Conservation (phyloP, 2,329 filamentous ascomycete genomes). For the Lasiodiplodia theobromae region DNA sequence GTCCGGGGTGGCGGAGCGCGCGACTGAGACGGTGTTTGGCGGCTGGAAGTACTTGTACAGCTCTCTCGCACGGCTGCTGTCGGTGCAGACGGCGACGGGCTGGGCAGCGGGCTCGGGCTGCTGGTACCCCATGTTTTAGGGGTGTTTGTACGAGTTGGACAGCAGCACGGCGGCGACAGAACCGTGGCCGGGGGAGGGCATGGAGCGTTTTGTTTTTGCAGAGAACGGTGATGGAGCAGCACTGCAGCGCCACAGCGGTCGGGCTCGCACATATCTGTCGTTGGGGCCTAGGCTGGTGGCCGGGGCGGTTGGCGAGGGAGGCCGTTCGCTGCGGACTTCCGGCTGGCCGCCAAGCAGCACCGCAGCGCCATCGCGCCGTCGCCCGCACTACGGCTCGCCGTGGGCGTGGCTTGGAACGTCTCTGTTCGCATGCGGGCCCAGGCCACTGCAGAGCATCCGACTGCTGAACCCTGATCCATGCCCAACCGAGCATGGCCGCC, state of each 20-base stretch:
- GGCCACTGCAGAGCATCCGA: conserved; percentile 3
- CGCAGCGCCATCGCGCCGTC: neutral
- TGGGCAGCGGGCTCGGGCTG: neutral
- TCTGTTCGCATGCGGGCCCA: conserved; percentile 19
- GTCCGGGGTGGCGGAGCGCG: conserved; percentile 34
- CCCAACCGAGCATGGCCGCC: conserved; percentile 24
- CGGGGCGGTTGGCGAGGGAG: conserved; percentile 10
- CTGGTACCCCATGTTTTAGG: conserved; percentile 15
- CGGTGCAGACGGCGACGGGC: conserved; percentile 8
- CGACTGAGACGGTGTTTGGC: conserved; percentile 11
- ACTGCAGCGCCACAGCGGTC: conserved; percentile 11
- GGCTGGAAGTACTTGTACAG: conserved; percentile 42
- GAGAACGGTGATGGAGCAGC: conserved; percentile 2
- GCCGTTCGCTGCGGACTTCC: conserved; percentile 6
- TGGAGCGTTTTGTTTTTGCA: neutral
- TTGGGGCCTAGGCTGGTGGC: neutral
- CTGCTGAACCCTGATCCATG: conserved; percentile 22
- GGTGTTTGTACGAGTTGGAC: neutral
- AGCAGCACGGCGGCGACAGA: neutral
- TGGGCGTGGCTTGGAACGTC: conserved; percentile 11
- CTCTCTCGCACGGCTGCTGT: conserved; percentile 36
- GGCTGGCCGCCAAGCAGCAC: conserved; percentile 7
- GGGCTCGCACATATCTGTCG: conserved; percentile 24
- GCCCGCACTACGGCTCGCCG: conserved; percentile 8
- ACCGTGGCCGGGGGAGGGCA: conserved; percentile 8